Conservation (phyloP, 2,329 filamentous ascomycete genomes). For the Colletotrichum tropicicola region DNA sequence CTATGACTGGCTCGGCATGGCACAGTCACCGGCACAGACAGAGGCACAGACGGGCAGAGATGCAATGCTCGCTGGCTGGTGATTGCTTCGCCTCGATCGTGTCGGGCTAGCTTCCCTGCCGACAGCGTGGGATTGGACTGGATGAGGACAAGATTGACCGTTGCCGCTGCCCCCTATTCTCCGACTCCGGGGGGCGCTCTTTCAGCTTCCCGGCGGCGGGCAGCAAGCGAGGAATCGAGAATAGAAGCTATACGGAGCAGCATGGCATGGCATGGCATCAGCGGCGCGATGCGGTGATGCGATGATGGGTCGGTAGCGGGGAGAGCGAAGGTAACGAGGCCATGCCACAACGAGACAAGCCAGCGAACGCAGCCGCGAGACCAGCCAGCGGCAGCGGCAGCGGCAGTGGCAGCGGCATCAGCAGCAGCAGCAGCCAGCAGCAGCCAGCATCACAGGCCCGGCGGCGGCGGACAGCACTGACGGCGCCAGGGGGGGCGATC, state of each 20-base stretch:
- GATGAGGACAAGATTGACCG: constrained; percentile 6
- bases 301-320: constrained; percentile 17
- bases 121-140: constrained; percentile 17
- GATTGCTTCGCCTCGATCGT: constrained; percentile 31
- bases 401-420: neutral
- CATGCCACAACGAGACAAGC: constrained; percentile 7
- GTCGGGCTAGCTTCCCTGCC: constrained; percentile 19
- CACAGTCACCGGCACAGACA: constrained; percentile 18
- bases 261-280: constrained; percentile 22
- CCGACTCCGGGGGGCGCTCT: neutral
- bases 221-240: constrained; percentile 4
- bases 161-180: neutral
- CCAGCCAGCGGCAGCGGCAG: neutral
- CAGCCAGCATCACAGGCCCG: neutral
- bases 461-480: neutral
- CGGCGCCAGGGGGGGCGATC: neutral
- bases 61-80: constrained; percentile 17
- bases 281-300: constrained; percentile 23
- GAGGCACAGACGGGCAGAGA: constrained; percentile 22
- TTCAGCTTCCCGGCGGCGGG: neutral
- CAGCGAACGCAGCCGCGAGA: neutral
- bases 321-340: constrained; percentile 1
- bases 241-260: constrained; percentile 19
- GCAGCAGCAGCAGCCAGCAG: neutral
- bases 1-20: constrained; percentile 17